phyloP scores from a whole-genome alignment of 345 rosid species.

The Diplotaxis tenuifolia region DNA sequence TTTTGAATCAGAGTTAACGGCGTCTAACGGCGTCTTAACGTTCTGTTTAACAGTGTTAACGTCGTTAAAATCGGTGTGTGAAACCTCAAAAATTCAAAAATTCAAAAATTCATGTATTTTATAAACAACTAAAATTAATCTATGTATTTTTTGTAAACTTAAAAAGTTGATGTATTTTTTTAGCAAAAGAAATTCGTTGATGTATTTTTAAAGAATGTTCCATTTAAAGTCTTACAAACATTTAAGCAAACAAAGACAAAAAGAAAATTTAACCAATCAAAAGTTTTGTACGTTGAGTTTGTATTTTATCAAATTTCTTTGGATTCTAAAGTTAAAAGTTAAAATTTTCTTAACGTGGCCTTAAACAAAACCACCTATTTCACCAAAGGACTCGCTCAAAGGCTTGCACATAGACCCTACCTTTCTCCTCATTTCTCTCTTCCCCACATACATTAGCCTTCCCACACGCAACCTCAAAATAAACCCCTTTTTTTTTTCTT shows the following conservation, averaged over 20 bases:
- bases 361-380: slow-evolving; percentile 13
- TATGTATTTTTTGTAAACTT: too few species aligned
- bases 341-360: not conserved
- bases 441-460: slow-evolving; percentile 24
- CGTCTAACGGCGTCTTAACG: too few species aligned
- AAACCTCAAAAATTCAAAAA: too few species aligned
- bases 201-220: too few species aligned
- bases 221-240: not conserved
- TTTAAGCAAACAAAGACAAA: not conserved
- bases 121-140: too few species aligned
- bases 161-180: too few species aligned
- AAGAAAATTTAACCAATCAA: not conserved
- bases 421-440: slow-evolving; percentile 34
- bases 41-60: too few species aligned
- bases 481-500: slow-evolving; percentile 17
- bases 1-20: too few species aligned
- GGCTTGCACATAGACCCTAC: not conserved
- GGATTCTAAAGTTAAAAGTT: not conserved
- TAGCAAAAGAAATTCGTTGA: too few species aligned
- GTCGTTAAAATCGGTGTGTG: too few species aligned
- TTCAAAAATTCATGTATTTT: too few species aligned
- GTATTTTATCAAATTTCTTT: not conserved
- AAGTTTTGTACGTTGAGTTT: not conserved
- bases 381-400: slow-evolving; percentile 37
- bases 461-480: slow-evolving; percentile 13